Evolutionary conservation across 768 basidiomycete genomes (phyloP).

Genomic region (Galerina marginata): DNA sequence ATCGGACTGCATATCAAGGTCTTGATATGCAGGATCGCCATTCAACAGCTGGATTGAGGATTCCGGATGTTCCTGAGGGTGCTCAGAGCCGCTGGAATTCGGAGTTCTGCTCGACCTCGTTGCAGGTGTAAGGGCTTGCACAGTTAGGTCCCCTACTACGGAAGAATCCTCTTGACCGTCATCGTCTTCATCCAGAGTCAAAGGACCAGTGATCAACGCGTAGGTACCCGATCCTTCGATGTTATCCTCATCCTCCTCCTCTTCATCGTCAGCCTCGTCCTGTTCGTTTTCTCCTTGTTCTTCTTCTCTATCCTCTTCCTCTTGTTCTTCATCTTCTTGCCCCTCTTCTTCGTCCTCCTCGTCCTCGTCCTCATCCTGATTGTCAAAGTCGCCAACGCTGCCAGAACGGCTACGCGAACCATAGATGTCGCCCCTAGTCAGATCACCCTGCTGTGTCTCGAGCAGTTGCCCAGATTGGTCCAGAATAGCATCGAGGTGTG

Average conservation of each 20-base stretch:
- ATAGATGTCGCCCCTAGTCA: constrained; percentile 54
- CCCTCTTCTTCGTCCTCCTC: constrained; percentile 41
- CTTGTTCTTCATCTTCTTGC: constrained; percentile 36
- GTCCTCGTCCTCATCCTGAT: constrained; percentile 32
- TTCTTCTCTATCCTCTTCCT: constrained; percentile 27
- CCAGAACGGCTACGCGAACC: constrained; percentile 62
- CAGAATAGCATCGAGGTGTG: constrained; percentile 89
- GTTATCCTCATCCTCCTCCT: constrained; percentile 21
- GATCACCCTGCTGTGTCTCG: constrained; percentile 80
- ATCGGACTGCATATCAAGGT: constrained; percentile 10
- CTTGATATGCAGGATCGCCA: constrained; percentile 6
- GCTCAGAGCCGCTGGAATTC: neutral
- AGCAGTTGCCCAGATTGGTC: constrained; percentile 88
- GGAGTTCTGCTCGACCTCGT: constrained; percentile 1
- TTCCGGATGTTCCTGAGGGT: constrained; percentile 12
- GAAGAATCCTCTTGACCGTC: constrained; percentile 12
- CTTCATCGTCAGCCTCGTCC: constrained; percentile 29
- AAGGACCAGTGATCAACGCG: constrained; percentile 2
- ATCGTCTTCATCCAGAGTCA: neutral
- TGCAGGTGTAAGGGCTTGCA: constrained; percentile 1
- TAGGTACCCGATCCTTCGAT: constrained; percentile 15
- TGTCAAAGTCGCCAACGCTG: constrained; percentile 44
- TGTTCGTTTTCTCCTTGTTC: neutral
- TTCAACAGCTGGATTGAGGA: constrained; percentile 6
- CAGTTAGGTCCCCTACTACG: constrained; percentile 6